Base-by-base conservation (phyloP, 495 filamentous ascomycete genomes). In the Penicillium maclennaniae region DNA sequence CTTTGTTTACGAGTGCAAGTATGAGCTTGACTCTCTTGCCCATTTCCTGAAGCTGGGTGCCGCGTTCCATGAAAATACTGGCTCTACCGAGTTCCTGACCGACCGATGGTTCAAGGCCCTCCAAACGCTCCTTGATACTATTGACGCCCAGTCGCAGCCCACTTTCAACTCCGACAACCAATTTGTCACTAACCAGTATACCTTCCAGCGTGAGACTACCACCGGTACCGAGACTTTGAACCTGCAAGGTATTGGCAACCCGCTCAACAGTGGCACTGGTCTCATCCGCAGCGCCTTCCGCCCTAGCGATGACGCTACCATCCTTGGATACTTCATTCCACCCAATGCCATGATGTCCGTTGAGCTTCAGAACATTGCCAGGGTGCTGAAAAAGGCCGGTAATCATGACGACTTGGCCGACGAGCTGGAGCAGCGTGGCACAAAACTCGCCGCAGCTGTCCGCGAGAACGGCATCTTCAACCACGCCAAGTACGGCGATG, bases 301-400 rank as follows among this genome's bases (percentile, higher is more conserved):
- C 3, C 93, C 93, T n/a, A 93, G 88, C 59, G 93, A 99, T 59
- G 93, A 99, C 65, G 91, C 93, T n/a, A 92, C 91, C 1, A 96
- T 92, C 47, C 73, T 97, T 8, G 91, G 92, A 27, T 97, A 90
- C 75, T 95, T 95, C 69, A 96, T 97, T 54, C 93, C 93, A 0
- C 87, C 89, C 23, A 99, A 99, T 66, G 92, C 95, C 26, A 89
- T 93, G 84, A 95, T 99, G 81, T 83, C 89, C 7, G 87, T 95
- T 1, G 90, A 97, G 66, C 80, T 99, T 19, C 85, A 87, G 54
- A 84, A 88, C 20, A 85, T 86, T 1, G 86, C 89, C 3, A 73
- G 77, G 15, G 72, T 96, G 12, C 74, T 99, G 19, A 74, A 72
- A 54, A 70, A 71, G 2, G 83, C 77, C 0, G 82, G 81, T 23